Conservation (phyloP, 257 asterid species). For the Petunia axillaris region DNA sequence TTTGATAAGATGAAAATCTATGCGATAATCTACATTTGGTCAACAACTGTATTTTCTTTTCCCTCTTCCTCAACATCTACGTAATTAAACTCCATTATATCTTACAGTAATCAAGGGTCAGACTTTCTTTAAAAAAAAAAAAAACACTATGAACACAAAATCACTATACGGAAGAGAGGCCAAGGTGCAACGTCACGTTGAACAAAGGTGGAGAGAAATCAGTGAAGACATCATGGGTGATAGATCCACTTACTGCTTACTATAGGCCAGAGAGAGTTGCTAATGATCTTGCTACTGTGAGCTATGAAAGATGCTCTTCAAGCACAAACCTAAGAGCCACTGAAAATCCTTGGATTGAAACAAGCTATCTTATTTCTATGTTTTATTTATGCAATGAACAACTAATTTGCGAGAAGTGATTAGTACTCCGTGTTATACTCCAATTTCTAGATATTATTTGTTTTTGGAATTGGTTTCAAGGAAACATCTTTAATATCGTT, state of each 20-base stretch:
- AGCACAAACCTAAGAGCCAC: conserved; percentile 36
- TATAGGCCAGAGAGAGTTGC: conserved; percentile 68
- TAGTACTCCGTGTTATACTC: not conserved
- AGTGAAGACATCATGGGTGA: conserved; percentile 65
- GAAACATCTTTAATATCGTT: not conserved
- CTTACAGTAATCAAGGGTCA: too few species aligned
- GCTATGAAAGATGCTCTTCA: conserved; percentile 51
- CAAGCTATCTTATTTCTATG: not conserved
- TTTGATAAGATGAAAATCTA: too few species aligned
- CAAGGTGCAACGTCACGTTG: conserved; percentile 36
- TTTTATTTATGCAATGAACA: not conserved
- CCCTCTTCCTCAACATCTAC: too few species aligned
- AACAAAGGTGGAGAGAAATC: conserved; percentile 54
- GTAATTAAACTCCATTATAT: too few species aligned
- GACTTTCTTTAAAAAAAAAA: too few species aligned
- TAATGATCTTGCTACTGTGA: conserved; percentile 63
- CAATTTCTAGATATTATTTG: not conserved
- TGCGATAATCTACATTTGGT: too few species aligned
- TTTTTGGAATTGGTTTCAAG: too few species aligned
- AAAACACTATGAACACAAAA: too few species aligned
- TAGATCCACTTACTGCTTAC: conserved; percentile 79
- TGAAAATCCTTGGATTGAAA: not conserved
- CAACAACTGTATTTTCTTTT: too few species aligned
- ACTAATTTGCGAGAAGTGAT: not conserved
- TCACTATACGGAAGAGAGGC: not conserved